Evolutionary conservation across 2,329 filamentous ascomycete genomes (phyloP), one percentile per base, ranked within the genome.

Genomic region (Penicillium sp.): DNA sequence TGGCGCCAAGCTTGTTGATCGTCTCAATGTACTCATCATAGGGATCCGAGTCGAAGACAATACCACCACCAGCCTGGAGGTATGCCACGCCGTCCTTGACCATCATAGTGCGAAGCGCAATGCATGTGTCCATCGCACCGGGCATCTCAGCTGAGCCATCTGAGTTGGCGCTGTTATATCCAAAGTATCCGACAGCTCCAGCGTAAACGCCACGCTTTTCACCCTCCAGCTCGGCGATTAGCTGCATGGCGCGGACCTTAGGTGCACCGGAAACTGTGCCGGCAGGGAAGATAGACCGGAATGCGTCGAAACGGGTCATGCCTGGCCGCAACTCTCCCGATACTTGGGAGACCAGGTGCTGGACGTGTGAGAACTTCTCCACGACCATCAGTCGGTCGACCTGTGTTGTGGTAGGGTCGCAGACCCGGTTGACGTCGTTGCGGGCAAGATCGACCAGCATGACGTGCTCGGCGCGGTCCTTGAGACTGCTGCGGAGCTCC

Each of bases 121-220:
- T 89, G 73, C 86, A 89, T 9, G 90, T 96, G 68, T 97, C 93
- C 93, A 97, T 97, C 23, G 90, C 90, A 7, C 93, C 93, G 69
- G 96, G 89, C 12, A 82, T 79, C 55, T 85, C 80, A 50, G 76
- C 73, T 23, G 74, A 80, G 52, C 88, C 89, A 42, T 87, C 81
- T 8, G 80, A 77, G 49, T 88, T 85, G 45, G 93, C 83, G 52
- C 84, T 85, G 60, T 87, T 86, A 71, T 96, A 97, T 10, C 93
- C 93, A 75, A 97, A 99, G 78, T 97, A 99, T 2, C 94, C 94
- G 0, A 97, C 93, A 0, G 94, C 94, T 29, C 94, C 94, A 9
- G 94, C 94, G 72, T 99, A 99, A 39, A 97, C 86, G 41, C 94
- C 93, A 54, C 94, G 84, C 82, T 97, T 97, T 82, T 99, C 94